Evolutionary conservation across 139 green algal species (phyloP), one percentile per base, ranked within the genome.

Genomic region (Ostreobium quekettii): DNA sequence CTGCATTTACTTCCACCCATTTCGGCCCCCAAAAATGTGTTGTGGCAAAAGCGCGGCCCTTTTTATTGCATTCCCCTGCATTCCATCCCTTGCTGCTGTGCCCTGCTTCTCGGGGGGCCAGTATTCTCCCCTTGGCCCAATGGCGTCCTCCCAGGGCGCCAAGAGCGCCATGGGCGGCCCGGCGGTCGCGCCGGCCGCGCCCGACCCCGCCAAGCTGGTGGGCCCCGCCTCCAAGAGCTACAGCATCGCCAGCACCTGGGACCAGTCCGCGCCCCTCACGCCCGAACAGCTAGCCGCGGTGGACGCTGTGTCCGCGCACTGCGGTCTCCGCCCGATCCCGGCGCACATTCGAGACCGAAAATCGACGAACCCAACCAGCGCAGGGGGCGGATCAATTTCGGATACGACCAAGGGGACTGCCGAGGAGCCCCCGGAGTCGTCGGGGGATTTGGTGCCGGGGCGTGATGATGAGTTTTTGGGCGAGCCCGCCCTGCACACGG

Each of bases 401-500:
- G 73, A 76, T 22, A 69, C 66, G 36, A 87, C 83, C 57, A 71
- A 60, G 15, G 82, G 82, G 47, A 84, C 80, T 4, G 42, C 15
- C 42, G 19, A 53, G 15, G 36, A 68, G 6, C 29, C 36, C 26
- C 19, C 37, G 8, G 5, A 5, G 7, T 77, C 66, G 0, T 70
- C 75, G 28, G 73, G 79, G 35, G 73, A 81, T 42, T 64, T 76
- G 0, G 31, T 46, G 11, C 59, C 69, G 32, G 35, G 31, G 47
- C 58, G 0, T n/a, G n/a, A n/a, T n/a, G n/a, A n/a, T n/a, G n/a
- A n/a, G n/a, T n/a, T n/a, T n/a, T 42, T 89, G 11, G 85, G 88
- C 38, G 85, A 89, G 36, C 78, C 77, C 1, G 78, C 86, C 26
- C 75, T 93, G 64, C 87, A 91, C 32, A 92, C 87, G 70, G 84